Percentiles rank a stretch among this genome's conserved stretches.
Evolutionary conservation across 139 green algal species (phyloP).

Genomic region (Marvania coccoides): DNA sequence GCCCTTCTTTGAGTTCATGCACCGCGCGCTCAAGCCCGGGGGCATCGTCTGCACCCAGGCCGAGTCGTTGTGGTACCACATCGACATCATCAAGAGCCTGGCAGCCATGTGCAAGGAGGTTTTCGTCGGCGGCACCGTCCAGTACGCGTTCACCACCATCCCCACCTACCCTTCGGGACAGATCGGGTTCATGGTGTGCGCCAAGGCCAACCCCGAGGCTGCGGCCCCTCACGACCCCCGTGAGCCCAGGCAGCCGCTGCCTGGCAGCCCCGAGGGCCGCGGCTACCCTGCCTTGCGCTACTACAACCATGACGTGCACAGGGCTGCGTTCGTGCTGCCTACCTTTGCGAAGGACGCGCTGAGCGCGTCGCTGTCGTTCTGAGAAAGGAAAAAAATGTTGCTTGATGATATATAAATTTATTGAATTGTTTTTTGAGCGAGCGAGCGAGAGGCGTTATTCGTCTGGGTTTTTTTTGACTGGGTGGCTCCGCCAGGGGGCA

Average conservation of each 20-base stretch:
- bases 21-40: conserved; percentile 80
- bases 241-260: conserved; percentile 32
- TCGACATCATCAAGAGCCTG: conserved; percentile 90
- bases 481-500: no score
- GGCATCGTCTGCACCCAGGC: conserved; percentile 91
- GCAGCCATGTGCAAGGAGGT: conserved; percentile 78
- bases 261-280: conserved; percentile 4
- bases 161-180: conserved; percentile 94
- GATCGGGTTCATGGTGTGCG: conserved; percentile 97
- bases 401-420: not conserved
- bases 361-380: conserved; percentile 26
- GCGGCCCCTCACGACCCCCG: conserved; percentile 36
- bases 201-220: conserved; percentile 51
- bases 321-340: conserved; percentile 85
- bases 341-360: conserved; percentile 77
- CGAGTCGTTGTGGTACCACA: conserved; percentile 58
- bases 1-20: conserved; percentile 93
- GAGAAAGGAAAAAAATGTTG: not conserved
- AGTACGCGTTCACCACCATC: conserved; percentile 94
- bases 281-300: conserved; percentile 56
- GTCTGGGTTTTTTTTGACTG: not conserved
- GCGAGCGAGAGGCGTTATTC: no score
- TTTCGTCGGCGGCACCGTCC: conserved; percentile 59
- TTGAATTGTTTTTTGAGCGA: not conserved
- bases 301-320: conserved; percentile 84